A percentile compares a stretch with the other conserved stretches of the same genome.
These are phyloP conservation scores for Paraphaeosphaeria minitans DNA, from an alignment of 2,329 filamentous ascomycete species.

Conservation along the genomic window DNA sequence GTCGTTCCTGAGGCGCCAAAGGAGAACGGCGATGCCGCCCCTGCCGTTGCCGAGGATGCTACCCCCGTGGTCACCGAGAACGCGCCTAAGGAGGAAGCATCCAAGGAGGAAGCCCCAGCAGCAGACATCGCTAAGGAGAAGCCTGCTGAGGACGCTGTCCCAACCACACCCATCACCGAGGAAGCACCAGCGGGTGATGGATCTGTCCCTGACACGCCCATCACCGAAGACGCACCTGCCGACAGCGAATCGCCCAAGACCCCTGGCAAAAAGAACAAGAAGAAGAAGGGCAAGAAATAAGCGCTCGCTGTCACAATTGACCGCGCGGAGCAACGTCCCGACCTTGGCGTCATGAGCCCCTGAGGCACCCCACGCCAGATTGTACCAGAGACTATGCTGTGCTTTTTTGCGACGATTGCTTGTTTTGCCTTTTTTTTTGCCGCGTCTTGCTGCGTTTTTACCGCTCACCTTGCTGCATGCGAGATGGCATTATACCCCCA, in stretches of 20 bases:
- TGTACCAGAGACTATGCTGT: slow-evolving; percentile 3
- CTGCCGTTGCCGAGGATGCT: background rate
- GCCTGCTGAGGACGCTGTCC: background rate
- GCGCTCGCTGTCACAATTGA: background rate
- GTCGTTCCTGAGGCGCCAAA: background rate
- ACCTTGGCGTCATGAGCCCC: background rate
- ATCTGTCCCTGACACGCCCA: background rate
- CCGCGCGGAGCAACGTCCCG: background rate
- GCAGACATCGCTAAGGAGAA: background rate
- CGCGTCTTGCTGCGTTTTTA: background rate
- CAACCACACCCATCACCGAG: background rate
- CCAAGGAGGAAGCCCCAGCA: background rate
- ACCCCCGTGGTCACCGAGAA: background rate
- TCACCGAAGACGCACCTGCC: slow-evolving; percentile 3
- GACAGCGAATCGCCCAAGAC: background rate
- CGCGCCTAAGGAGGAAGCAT: background rate
- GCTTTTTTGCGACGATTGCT: background rate
- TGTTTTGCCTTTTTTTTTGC: background rate
- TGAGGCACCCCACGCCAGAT: background rate
- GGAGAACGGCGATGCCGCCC: slow-evolving; percentile 4
- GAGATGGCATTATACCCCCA: slow-evolving; percentile 15
- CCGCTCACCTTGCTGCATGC: slow-evolving; percentile 7
- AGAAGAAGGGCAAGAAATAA: slow-evolving; percentile 9
- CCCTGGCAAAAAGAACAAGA: slow-evolving; percentile 1
- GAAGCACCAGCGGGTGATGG: slow-evolving; percentile 1